These are phyloP conservation scores for Immersiporthe knoxdaviesiana DNA, from an alignment of 2,329 filamentous ascomycete species.

Conservation along the genomic window DNA sequence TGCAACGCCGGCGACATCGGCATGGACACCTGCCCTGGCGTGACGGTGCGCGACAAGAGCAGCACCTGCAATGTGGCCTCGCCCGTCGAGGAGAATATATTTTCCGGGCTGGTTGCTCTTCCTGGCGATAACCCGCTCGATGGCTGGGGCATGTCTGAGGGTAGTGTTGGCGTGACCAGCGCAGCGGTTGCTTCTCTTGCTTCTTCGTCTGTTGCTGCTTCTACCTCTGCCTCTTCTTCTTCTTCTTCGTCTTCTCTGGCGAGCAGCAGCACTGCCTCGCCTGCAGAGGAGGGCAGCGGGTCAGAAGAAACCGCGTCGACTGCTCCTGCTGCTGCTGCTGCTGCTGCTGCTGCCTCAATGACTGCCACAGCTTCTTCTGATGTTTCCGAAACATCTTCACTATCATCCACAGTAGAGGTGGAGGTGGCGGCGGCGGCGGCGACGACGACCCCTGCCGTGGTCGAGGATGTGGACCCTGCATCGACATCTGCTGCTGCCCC, in stretches of 20 bases:
- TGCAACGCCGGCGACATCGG: slow-evolving; percentile 64
- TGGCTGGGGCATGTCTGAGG: slow-evolving; percentile 49
- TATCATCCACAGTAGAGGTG: neutral
- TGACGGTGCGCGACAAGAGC: slow-evolving; percentile 54
- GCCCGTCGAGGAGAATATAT: slow-evolving; percentile 50
- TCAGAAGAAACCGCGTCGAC: neutral
- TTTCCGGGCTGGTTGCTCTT: slow-evolving; percentile 50
- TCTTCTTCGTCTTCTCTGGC: neutral
- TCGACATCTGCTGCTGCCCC: neutral
- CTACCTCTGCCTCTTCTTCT: no score
- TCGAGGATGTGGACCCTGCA: neutral
- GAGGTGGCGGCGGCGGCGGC: no score
- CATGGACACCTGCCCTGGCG: slow-evolving; percentile 65
- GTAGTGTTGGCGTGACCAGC: slow-evolving; percentile 34
- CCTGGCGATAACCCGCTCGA: slow-evolving; percentile 60
- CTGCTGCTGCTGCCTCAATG: neutral
- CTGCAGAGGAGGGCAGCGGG: neutral
- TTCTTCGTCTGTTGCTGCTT: neutral
- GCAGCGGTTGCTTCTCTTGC: neutral
- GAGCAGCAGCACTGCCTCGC: neutral
- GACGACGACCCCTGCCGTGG: neutral
- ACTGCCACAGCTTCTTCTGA: neutral
- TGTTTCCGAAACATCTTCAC: neutral
- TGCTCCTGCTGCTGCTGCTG: neutral
- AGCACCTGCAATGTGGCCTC: slow-evolving; percentile 55